Conservation (phyloP, 495 filamentous ascomycete species). For the Evansstolkia leycettana region DNA sequence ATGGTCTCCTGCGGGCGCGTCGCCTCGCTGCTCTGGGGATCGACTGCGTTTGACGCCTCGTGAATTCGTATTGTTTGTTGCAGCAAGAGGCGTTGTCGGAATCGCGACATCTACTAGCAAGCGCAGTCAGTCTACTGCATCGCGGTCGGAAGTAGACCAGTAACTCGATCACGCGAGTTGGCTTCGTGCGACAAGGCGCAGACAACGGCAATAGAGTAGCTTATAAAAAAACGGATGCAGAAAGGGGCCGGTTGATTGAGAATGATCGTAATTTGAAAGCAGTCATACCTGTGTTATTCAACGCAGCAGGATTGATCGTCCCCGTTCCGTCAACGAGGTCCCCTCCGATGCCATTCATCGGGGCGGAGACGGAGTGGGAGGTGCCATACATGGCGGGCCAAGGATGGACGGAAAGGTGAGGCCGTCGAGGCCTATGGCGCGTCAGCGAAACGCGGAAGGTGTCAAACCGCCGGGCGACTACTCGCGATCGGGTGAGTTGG, state of each 20-base stretch:
- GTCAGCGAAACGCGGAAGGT: constrained; percentile 20
- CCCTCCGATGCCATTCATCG: constrained; percentile 49
- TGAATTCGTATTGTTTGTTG: constrained; percentile 42
- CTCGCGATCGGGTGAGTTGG: constrained; percentile 12
- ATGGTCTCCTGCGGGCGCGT: constrained; percentile 44
- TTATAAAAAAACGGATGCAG: constrained; percentile 1
- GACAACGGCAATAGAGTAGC: no score
- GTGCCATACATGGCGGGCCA: constrained; percentile 45
- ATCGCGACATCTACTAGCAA: constrained; percentile 19
- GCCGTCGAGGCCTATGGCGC: constrained; percentile 21
- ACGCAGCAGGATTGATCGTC: constrained; percentile 69
- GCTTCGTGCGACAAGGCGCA: no score
- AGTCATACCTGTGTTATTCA: constrained; percentile 50
- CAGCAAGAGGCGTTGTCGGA: constrained; percentile 29
- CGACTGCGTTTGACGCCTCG: constrained; percentile 89
- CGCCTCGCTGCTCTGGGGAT: constrained; percentile 68
- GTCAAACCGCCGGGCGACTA: constrained; percentile 8
- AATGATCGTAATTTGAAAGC: not conserved
- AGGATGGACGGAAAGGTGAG: constrained; percentile 20
- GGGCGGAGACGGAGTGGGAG: constrained; percentile 32
- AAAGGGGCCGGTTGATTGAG: not conserved
- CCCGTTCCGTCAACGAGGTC: constrained; percentile 60
- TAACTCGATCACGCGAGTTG: no score
- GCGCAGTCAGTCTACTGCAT: no score
- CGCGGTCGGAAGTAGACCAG: no score